phyloP scores from a whole-genome alignment of 768 basidiomycete species.

The Leucocoprinus leucothites region DNA sequence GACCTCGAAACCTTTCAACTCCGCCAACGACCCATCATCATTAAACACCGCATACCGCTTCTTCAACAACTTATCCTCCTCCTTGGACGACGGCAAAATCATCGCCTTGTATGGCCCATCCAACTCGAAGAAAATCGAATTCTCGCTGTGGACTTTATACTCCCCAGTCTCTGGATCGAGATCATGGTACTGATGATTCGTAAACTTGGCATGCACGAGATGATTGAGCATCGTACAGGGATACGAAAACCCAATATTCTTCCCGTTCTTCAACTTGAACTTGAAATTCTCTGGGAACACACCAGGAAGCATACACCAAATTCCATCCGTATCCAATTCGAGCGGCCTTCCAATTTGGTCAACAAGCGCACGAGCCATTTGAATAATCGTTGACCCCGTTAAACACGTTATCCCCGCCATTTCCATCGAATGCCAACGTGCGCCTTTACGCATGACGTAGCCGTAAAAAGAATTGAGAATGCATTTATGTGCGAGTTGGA shows the following conservation, averaged over 20 bases:
- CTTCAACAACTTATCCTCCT: conserved; percentile 97
- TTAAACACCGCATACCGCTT: conserved; percentile 99
- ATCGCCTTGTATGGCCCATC: conserved; percentile 99
- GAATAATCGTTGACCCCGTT: conserved; percentile 96
- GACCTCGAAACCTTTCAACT: conserved; percentile 98
- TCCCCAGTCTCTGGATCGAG: conserved; percentile 81
- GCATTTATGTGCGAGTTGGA: conserved; percentile 99
- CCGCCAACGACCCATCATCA: conserved; percentile 95
- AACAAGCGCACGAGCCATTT: conserved; percentile 96
- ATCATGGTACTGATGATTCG: conserved; percentile 97
- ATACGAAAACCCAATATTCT: conserved; percentile 87
- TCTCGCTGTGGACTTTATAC: conserved; percentile 87
- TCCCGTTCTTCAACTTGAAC: conserved; percentile 87
- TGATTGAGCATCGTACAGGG: conserved; percentile 99
- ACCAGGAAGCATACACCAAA: conserved; percentile 99
- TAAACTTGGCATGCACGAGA: conserved; percentile 91
- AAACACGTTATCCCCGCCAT: conserved; percentile 99
- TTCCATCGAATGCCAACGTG: conserved; percentile 99
- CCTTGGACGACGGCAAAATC: conserved; percentile 98
- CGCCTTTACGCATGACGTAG: conserved; percentile 99
- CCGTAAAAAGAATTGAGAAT: conserved; percentile 99
- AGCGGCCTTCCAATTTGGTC: conserved; percentile 97
- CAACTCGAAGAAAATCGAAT: conserved; percentile 99
- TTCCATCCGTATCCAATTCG: conserved; percentile 97
- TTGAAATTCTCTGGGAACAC: conserved; percentile 98